Percentiles rank a stretch among this genome's conserved stretches.
phyloP scores from a whole-genome alignment of 306 rosid genomes.

The Abrus precatorius region DNA sequence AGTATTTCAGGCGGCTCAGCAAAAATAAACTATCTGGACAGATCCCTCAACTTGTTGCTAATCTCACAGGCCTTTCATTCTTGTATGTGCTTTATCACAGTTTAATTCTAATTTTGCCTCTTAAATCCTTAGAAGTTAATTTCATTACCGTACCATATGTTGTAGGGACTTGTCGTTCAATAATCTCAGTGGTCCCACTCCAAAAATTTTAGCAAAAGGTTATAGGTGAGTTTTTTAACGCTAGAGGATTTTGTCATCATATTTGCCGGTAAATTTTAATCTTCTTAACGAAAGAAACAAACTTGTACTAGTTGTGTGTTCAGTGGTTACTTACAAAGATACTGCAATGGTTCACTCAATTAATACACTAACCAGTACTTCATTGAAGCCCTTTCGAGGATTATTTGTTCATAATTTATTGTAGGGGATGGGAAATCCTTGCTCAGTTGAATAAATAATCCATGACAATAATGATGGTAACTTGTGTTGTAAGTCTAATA shows the following conservation, averaged over 20 bases:
- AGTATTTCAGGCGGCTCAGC: conserved; percentile 94
- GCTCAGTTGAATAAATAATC: conserved; percentile 8
- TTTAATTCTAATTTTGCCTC: conserved; percentile 37
- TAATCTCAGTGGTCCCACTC: conserved; percentile 92
- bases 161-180: conserved; percentile 91
- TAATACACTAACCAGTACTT: neutral
- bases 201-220: conserved; percentile 86
- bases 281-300: neutral
- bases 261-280: neutral
- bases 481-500: neutral
- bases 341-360: neutral
- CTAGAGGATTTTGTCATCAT: neutral
- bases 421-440: neutral
- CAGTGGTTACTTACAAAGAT: neutral
- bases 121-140: conserved; percentile 22
- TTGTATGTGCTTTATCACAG: conserved; percentile 64
- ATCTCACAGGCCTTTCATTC: conserved; percentile 82
- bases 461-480: neutral
- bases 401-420: conserved; percentile 28
- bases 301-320: conserved; percentile 17
- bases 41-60: conserved; percentile 84
- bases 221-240: conserved; percentile 75
- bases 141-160: conserved; percentile 31
- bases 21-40: conserved; percentile 81
- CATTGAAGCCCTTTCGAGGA: neutral